Percentiles rank a stretch among this genome's conserved stretches.
Evolutionary conservation across 495 filamentous ascomycete genomes (phyloP).

Genomic region (Halenospora varia): DNA sequence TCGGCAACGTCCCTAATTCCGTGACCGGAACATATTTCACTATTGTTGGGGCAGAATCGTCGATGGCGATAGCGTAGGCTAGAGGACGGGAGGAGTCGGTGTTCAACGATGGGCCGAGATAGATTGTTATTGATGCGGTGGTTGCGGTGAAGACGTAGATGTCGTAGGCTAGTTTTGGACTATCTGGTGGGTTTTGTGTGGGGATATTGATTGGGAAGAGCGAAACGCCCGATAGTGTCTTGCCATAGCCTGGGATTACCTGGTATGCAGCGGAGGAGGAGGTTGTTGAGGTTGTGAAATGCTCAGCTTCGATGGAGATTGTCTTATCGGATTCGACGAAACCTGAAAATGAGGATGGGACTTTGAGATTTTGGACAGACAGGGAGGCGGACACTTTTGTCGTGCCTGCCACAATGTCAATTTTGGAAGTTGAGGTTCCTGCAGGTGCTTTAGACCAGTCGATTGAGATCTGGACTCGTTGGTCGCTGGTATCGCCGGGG

Average conservation of each 20-base stretch:
- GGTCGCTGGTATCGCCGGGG: conserved; percentile 37
- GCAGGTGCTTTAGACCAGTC: conserved; percentile 56
- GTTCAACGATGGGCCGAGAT: conserved; percentile 43
- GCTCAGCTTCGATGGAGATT: conserved; percentile 46
- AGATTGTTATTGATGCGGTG: conserved; percentile 52
- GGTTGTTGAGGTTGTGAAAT: conserved; percentile 11
- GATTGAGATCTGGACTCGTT: conserved; percentile 52
- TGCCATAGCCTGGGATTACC: conserved; percentile 48
- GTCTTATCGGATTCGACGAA: conserved; percentile 61
- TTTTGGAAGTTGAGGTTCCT: conserved; percentile 40
- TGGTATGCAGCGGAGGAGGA: conserved; percentile 34
- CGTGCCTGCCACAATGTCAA: conserved; percentile 23
- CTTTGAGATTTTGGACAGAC: conserved; percentile 47
- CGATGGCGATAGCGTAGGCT: conserved; percentile 52
- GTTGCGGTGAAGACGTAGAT: conserved; percentile 56
- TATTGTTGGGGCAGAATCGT: not conserved
- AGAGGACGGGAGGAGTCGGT: conserved; percentile 39
- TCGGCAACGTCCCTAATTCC: not conserved
- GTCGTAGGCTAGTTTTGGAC: conserved; percentile 56
- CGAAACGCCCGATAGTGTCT: conserved; percentile 48
- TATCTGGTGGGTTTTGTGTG: conserved; percentile 36
- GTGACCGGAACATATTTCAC: conserved; percentile 1
- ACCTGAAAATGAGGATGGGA: conserved; percentile 55
- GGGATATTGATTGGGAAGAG: conserved; percentile 44
- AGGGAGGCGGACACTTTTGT: conserved; percentile 38